Percentiles rank a stretch among this genome's conserved stretches.
These are phyloP conservation scores for Barnettozyma wickerhamii DNA, from an alignment of 805 yeast genomes.

Conservation along the genomic window DNA sequence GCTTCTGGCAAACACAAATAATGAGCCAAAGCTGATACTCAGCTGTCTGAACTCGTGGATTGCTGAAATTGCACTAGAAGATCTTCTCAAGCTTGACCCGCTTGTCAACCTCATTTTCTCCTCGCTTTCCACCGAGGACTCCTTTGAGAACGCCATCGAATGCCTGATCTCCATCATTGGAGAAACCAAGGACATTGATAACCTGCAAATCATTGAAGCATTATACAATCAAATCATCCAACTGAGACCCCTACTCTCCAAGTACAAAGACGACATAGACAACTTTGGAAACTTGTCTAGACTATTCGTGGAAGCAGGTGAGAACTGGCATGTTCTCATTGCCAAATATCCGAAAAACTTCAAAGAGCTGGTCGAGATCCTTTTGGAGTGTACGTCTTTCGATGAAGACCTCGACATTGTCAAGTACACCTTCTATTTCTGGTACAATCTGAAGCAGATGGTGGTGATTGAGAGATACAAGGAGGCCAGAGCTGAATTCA, in stretches of 20 bases:
- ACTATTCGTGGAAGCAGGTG: conserved; percentile 88
- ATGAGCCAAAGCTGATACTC: conserved; percentile 43
- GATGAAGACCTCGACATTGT: conserved; percentile 86
- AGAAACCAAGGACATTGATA: conserved; percentile 77
- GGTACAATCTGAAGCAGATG: conserved; percentile 76
- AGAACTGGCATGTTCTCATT: conserved; percentile 87
- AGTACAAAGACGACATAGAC: conserved; percentile 39
- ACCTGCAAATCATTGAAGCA: conserved; percentile 55
- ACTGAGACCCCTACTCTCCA: conserved; percentile 48
- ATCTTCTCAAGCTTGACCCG: conserved; percentile 58
- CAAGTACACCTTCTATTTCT: conserved; percentile 86
- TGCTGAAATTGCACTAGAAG: conserved; percentile 72
- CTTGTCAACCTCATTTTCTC: conserved; percentile 66
- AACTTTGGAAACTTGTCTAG: conserved; percentile 66
- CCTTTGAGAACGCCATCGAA: conserved; percentile 82
- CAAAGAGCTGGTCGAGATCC: conserved; percentile 66
- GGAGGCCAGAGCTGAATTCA: conserved; percentile 44
- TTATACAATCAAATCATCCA: conserved; percentile 65
- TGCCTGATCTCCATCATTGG: conserved; percentile 76
- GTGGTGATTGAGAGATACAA: conserved; percentile 55
- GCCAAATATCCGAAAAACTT: conserved; percentile 68
- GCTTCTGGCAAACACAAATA: conserved; percentile 43
- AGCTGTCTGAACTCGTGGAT: conserved; percentile 90
- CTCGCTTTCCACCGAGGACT: conserved; percentile 51
- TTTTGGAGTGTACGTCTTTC: conserved; percentile 65